Evolutionary conservation across 116 monocot species (phyloP).

Genomic region (Trichopus zeylanicus): DNA sequence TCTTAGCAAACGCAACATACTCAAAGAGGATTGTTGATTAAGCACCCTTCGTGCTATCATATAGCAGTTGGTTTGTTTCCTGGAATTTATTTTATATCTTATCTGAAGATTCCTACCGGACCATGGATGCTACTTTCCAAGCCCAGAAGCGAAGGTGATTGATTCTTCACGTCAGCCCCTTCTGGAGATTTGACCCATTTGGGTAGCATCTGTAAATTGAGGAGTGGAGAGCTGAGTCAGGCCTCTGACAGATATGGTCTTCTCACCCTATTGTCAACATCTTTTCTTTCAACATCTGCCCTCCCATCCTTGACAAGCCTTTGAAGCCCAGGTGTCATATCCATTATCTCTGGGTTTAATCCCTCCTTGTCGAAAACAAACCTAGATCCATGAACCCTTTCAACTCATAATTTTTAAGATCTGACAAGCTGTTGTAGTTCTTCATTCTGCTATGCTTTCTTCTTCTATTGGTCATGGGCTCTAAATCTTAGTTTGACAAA

Average conservation of each 20-base stretch:
- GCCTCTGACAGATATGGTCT: constrained; percentile 32
- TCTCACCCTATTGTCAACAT: background rate
- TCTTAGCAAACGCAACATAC: background rate
- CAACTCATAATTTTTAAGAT: constrained; percentile 20
- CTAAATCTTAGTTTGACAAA: background rate
- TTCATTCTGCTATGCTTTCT: background rate
- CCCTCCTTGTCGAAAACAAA: constrained; percentile 14
- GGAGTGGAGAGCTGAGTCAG: constrained; percentile 4
- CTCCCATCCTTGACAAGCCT: background rate
- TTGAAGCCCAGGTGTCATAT: constrained; percentile 22
- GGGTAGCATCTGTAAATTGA: constrained; percentile 1
- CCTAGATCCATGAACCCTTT: constrained; percentile 21
- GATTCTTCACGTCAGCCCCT: constrained; percentile 16
- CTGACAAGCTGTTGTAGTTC: constrained; percentile 15
- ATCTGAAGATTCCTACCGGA: constrained; percentile 1
- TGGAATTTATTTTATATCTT: background rate
- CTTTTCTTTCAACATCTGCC: background rate
- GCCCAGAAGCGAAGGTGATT: constrained; percentile 24
- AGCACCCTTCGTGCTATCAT: too few relatives aligned
- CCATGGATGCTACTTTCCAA: constrained; percentile 8
- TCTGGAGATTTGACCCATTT: constrained; percentile 1
- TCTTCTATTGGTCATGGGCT: background rate
- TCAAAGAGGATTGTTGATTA: background rate
- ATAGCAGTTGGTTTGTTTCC: too few relatives aligned
- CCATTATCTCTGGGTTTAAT: constrained; percentile 1